A percentile compares a stretch with the other conserved stretches of the same genome.
Conservation (phyloP, 2,329 filamentous ascomycete genomes). For the Fusarium oxysporum region DNA sequence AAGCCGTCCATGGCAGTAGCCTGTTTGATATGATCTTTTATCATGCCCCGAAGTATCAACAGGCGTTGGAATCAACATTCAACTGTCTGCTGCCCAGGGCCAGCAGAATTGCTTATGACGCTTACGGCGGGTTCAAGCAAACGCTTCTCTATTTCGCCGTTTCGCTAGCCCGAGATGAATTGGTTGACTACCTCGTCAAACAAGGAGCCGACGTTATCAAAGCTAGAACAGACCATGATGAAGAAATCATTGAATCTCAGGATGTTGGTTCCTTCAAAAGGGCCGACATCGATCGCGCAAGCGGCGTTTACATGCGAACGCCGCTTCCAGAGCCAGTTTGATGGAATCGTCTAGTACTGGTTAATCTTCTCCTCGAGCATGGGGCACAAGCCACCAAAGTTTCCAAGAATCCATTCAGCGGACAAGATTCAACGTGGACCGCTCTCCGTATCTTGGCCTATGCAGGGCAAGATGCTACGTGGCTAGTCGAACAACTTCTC, state of each 20-base stretch:
- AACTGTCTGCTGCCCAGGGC: neutral
- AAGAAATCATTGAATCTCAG: neutral
- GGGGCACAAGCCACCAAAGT: rapidly evolving
- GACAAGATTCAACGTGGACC: neutral
- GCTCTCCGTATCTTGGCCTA: neutral
- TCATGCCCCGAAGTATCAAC: neutral
- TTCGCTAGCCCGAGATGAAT: neutral
- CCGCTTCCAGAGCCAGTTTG: neutral
- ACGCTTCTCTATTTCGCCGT: neutral
- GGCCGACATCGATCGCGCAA: neutral
- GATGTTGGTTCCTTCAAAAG: neutral
- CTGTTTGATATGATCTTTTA: neutral
- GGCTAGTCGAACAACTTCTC: neutral
- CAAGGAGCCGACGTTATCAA: neutral
- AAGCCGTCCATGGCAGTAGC: neutral
- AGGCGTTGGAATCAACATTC: neutral
- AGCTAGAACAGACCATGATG: neutral
- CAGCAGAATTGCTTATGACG: neutral
- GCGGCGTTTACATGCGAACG: neutral
- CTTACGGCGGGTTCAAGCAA: neutral
- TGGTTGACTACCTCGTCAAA: neutral
- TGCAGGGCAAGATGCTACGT: neutral
- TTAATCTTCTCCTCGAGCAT: neutral
- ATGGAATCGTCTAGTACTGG: neutral
- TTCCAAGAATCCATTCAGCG: neutral